phyloP scores from a whole-genome alignment of 2,329 filamentous ascomycete species.

The Trichoderma lentiforme region DNA sequence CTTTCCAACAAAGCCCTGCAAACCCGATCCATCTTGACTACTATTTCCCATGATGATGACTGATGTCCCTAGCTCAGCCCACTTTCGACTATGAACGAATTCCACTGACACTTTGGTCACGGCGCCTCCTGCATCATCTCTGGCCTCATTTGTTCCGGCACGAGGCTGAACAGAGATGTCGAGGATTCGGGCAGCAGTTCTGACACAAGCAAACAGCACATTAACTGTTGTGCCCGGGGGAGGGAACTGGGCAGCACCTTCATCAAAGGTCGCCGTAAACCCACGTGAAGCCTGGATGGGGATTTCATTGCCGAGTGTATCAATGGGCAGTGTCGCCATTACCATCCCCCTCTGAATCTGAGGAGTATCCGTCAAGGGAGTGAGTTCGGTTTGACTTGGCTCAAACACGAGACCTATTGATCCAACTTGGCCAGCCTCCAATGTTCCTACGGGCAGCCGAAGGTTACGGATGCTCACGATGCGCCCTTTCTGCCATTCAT shows the following conservation, averaged over 20 bases:
- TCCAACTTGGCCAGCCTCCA: conserved; percentile 80
- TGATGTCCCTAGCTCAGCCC: conserved; percentile 67
- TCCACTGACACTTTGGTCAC: conserved; percentile 60
- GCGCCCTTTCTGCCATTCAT: conserved; percentile 75
- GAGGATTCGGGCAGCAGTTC: conserved; percentile 73
- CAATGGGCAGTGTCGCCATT: conserved; percentile 59
- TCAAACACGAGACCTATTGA: conserved; percentile 77
- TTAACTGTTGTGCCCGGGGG: conserved; percentile 69
- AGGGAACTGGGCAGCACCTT: conserved; percentile 60
- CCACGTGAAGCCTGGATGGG: conserved; percentile 64
- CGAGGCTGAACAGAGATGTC: conserved; percentile 42
- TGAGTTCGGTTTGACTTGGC: conserved; percentile 20
- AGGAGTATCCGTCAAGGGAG: conserved; percentile 28
- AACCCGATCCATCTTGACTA: conserved; percentile 60
- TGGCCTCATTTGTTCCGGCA: conserved; percentile 20
- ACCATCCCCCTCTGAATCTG: conserved; percentile 79
- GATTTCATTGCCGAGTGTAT: conserved; percentile 54
- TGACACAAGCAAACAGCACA: conserved; percentile 82
- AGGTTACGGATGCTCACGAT: conserved; percentile 87
- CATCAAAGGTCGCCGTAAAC: conserved; percentile 68
- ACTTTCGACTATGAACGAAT: conserved; percentile 66
- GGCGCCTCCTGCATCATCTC: conserved; percentile 22
- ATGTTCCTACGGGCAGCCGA: conserved; percentile 71
- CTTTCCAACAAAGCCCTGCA: conserved; percentile 70
- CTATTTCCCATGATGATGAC: conserved; percentile 71